phyloP scores from a whole-genome alignment of 768 basidiomycete species.

The Rhizopogon roseolus region DNA sequence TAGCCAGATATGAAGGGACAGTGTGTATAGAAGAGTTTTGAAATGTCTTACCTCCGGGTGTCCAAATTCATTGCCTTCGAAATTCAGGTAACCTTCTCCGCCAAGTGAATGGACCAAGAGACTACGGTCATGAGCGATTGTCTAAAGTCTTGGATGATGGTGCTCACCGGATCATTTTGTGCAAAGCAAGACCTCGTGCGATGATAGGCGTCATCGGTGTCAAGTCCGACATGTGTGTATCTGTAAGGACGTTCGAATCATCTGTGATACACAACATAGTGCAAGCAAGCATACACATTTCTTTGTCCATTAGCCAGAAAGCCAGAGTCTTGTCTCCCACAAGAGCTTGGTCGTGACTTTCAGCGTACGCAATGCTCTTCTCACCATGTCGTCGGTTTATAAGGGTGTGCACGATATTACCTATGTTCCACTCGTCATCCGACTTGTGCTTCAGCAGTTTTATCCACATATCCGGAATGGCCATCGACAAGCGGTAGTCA shows the following conservation, averaged over 20 bases:
- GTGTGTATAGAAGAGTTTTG: not conserved
- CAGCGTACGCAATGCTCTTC: conserved; percentile 89
- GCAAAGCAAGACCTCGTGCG: conserved; percentile 84
- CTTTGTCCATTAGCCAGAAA: conserved; percentile 99
- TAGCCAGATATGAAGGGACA: not conserved
- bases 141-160: not conserved
- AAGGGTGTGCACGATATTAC: conserved; percentile 81
- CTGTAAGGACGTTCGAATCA: conserved; percentile 31
- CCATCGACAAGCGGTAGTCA: conserved; percentile 98
- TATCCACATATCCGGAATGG: conserved; percentile 99
- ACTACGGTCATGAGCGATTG: conserved; percentile 33
- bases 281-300: conserved; percentile 77
- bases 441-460: conserved; percentile 90
- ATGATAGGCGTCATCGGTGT: conserved; percentile 79
- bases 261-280: not conserved
- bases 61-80: conserved; percentile 97
- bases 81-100: conserved; percentile 97
- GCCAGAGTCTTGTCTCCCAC: conserved; percentile 99
- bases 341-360: conserved; percentile 96
- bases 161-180: conserved; percentile 93
- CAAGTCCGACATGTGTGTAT: conserved; percentile 92
- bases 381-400: conserved; percentile 87
- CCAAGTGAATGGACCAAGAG: conserved; percentile 89
- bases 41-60: conserved; percentile 76
- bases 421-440: conserved; percentile 88